Base-by-base conservation (phyloP, 1,284 basidiomycete genomes). In the Phellopilus nigrolimitatus region DNA sequence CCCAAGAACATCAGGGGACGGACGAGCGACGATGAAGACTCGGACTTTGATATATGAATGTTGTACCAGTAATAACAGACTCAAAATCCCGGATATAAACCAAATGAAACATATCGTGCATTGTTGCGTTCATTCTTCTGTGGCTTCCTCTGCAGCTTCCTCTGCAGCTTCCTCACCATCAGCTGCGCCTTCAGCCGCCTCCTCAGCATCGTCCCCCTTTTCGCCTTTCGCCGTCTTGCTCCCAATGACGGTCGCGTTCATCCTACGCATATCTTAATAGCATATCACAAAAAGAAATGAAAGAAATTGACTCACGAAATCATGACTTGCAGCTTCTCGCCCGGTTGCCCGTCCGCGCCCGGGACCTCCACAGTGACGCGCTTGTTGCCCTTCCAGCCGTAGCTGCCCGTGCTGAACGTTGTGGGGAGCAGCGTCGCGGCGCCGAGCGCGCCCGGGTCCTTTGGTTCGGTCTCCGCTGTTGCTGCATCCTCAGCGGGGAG, bases 361-460 rank as follows among this genome's bases (percentile, higher is more conserved):
- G 74, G 70, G 12, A 90, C 62, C 61, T 87, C 83, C 45, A 90
- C 72, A 1, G 72, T 74, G 55, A 89, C 66, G 24, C 80, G 75
- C 65, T 83, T 84, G 63, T 66, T 78, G 4, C 83, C 87, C 62
- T 88, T 90, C 87, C 87, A 90, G 4, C 88, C 87, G 64, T 84
- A 88, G 62, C 83, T 86, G 13, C 86, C 85, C 0, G 86, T 88
- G 15, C 70, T 61, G 66, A 90, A 88, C 37, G 74, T 71, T 50
- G 66, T 74, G 1, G 87, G 78, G 2, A 74, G 57, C 12, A 88
- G 70, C 0, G 76, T 74, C 19, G 80, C 63, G 38, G 68, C 73
- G n/a, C 78, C 78, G 56, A 89, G 70, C 61, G 76, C 73, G 9
- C 83, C 84, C 34, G 78, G 71, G 64, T 88, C 87, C 8, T 37